Base-by-base conservation (phyloP, 495 filamentous ascomycete genomes). In the Penicillium crystallinum region DNA sequence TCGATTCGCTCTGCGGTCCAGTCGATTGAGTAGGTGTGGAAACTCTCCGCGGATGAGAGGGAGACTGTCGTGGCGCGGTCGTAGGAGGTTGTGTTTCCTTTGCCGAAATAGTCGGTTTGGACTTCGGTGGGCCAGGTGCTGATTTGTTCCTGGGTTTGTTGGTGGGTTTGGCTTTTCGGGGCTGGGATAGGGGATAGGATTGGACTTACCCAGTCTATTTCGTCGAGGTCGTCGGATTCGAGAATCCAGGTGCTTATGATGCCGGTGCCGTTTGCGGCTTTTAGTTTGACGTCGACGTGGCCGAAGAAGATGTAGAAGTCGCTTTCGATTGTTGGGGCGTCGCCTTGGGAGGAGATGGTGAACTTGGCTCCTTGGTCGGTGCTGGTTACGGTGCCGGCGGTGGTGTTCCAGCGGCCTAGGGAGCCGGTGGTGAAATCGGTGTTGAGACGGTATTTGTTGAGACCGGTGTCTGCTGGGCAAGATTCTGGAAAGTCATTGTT, bases 21-120 rank as follows among this genome's bases (percentile, higher is more conserved):
- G 66, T 91, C 85, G 56, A 96, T 72, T 6, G 81, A 82, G 71
- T 97, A 97, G 17, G 82, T 96, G 72, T 92, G 82, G 70, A 83
- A 96, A 2, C 73, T 67, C 3, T 67, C 76, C 63, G 91, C 84
- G 57, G 80, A 81, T 19, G 73, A 74, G 38, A 87, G 75, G 2
- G 62, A 57, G 52, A 80, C 74, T 47, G 76, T 79, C 22, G 70
- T 73, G 19, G 79, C 89, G 41, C 90, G 89, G 74, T 95, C 84
- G 64, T 91, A 95, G 22, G 76, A 76, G 27, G 79, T 73, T 3
- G 88, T 90, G 55, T 90, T 82, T 10, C 90, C 93, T 71, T 96
- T 95, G 66, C 89, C 88, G 66, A 96, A 98, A 73, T 93, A 98
- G 71, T 97, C 93, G 61, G 84, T 89, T 72, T 97, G 84, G 18